A percentile compares a stretch with the other conserved stretches of the same genome.
Evolutionary conservation across 2,329 filamentous ascomycete species (phyloP).

Genomic region (Colletotrichum tamarilloi): DNA sequence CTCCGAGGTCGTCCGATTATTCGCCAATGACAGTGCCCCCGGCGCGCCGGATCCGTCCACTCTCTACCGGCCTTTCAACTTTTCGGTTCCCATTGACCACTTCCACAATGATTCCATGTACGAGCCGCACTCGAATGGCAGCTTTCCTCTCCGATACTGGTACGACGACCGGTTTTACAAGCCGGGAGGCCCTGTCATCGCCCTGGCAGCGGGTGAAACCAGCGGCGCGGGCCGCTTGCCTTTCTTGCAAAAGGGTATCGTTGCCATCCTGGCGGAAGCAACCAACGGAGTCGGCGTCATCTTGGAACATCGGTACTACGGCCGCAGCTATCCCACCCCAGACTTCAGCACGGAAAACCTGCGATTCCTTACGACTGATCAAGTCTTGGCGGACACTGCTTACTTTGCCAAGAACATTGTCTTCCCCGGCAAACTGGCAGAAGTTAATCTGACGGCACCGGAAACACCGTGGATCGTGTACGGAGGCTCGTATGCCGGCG

Average conservation of each 20-base stretch:
- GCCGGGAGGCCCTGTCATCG: slow-evolving; percentile 82
- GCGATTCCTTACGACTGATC: slow-evolving; percentile 85
- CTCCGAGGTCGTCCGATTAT: not conserved
- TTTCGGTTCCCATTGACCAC: slow-evolving; percentile 75
- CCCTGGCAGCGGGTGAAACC: slow-evolving; percentile 80
- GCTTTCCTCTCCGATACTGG: slow-evolving; percentile 83
- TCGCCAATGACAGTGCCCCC: not conserved
- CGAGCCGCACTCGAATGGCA: slow-evolving; percentile 77
- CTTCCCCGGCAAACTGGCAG: slow-evolving; percentile 73
- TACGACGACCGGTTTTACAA: slow-evolving; percentile 83
- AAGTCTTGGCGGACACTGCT: slow-evolving; percentile 82
- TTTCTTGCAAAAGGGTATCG: slow-evolving; percentile 82
- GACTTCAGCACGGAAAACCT: slow-evolving; percentile 76
- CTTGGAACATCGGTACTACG: slow-evolving; percentile 90
- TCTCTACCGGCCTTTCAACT: slow-evolving; percentile 51
- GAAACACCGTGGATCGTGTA: slow-evolving; percentile 81
- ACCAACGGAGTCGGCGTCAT: slow-evolving; percentile 82
- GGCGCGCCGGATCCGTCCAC: slow-evolving; percentile 19
- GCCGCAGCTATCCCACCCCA: slow-evolving; percentile 74
- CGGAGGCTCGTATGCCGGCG: slow-evolving; percentile 86
- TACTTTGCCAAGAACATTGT: slow-evolving; percentile 82
- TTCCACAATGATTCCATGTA: slow-evolving; percentile 85
- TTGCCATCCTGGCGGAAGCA: slow-evolving; percentile 75
- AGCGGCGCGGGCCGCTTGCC: slow-evolving; percentile 69
- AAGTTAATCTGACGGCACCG: slow-evolving; percentile 73